phyloP scores from a whole-genome alignment of 495 filamentous ascomycete genomes.

The Penicillium goetzii region DNA sequence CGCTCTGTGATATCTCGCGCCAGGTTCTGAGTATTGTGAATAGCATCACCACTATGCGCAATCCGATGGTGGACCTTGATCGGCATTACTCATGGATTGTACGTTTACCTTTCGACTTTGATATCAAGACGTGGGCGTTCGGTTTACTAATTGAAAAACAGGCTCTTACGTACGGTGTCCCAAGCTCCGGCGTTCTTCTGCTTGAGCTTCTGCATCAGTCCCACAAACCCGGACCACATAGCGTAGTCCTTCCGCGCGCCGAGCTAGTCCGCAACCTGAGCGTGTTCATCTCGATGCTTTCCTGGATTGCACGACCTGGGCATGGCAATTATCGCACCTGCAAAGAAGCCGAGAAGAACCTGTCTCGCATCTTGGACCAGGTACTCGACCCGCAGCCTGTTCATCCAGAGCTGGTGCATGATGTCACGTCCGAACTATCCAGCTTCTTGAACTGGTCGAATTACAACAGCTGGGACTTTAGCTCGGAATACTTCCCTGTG shows the following conservation, averaged over 20 bases:
- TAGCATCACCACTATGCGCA: slow-evolving; percentile 50
- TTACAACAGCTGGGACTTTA: slow-evolving; percentile 43
- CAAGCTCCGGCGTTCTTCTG: slow-evolving; percentile 60
- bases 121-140: background rate
- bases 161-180: slow-evolving; percentile 60
- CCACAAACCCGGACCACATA: slow-evolving; percentile 41
- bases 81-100: slow-evolving; percentile 61
- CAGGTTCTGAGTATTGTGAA: slow-evolving; percentile 53
- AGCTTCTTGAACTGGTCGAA: slow-evolving; percentile 47
- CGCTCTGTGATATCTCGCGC: slow-evolving; percentile 57
- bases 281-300: slow-evolving; percentile 61
- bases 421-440: slow-evolving; percentile 39
- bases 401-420: slow-evolving; percentile 35
- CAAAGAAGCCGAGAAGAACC: slow-evolving; percentile 48
- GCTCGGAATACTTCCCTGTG: slow-evolving; percentile 35
- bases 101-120: slow-evolving; percentile 27
- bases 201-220: slow-evolving; percentile 65
- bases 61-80: slow-evolving; percentile 51
- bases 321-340: slow-evolving; percentile 60
- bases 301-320: slow-evolving; percentile 55
- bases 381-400: slow-evolving; percentile 45
- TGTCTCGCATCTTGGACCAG: slow-evolving; percentile 49
- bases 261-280: slow-evolving; percentile 67
- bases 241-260: slow-evolving; percentile 54
- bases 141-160: slow-evolving; percentile 32